Evolutionary conservation across 139 green algal genomes (phyloP), one percentile per base, ranked within the genome.

Genomic region (Chlamydomonas sp.): DNA sequence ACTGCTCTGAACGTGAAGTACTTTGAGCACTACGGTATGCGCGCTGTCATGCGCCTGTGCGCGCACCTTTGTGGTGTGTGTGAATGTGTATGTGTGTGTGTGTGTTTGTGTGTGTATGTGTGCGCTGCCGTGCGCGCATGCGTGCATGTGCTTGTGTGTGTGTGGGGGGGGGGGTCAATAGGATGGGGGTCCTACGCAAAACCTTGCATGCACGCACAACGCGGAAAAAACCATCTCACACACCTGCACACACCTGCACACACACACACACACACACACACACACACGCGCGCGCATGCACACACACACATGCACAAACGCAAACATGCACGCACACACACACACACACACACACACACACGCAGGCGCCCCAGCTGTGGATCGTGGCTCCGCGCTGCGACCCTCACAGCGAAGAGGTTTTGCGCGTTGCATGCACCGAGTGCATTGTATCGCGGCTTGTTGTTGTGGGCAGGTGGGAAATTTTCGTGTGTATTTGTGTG

Each of bases 341-440:
- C n/a, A n/a, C n/a, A n/a, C n/a, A n/a, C n/a, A n/a, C n/a, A n/a
- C n/a, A n/a, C n/a, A n/a, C n/a, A n/a, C 16, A 64, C 34, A 57
- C 30, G 39, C 20, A 67, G 60, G 60, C 31, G 22, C 26, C 31
- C 8, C 28, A 67, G 28, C 60, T 67, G 16, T 38, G 26, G 28
- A 22, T 67, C 8, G 60, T 67, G 26, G 60, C 60, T 20, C 60
- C 60, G 24, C 30, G 60, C 20, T 67, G 60, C 34, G 60, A 67
- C 31, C 28, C 31, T 5, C 8, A 39, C 30, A 39, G 60, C 30
- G 60, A 39, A 33, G 60, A 67, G 5, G 60, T 67, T 5, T 10
- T 6, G 10, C 30, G 33, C 10, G 30, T 67, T n/a, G 60, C 60
- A 10, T 67, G 60, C 20, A 31, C 29, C 10, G 47, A 28, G 8